Conservation (phyloP, 495 filamentous ascomycete species). For the Penicillium malachiteum region DNA sequence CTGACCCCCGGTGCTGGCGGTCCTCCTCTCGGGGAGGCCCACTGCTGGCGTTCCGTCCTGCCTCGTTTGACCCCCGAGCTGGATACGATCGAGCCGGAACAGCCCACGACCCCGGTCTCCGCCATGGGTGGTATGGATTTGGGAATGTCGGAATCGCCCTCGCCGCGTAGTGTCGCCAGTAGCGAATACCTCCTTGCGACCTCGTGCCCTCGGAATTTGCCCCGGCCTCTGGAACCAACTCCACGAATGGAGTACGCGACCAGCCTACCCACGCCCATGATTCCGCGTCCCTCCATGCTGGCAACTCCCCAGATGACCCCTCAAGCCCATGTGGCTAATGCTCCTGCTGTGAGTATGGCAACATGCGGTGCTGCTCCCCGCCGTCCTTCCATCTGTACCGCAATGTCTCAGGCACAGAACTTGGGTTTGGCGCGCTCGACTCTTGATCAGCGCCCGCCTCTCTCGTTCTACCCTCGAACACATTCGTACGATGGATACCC, state of each 20-base stretch:
- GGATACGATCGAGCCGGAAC: slow-evolving; percentile 33
- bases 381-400: slow-evolving; percentile 70
- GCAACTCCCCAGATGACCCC: slow-evolving; percentile 82
- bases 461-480: slow-evolving; percentile 55
- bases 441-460: slow-evolving; percentile 48
- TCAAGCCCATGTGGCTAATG: slow-evolving; percentile 68
- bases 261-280: slow-evolving; percentile 43
- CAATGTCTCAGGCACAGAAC: slow-evolving; percentile 75
- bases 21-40: slow-evolving; percentile 30
- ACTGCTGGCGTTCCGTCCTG: slow-evolving; percentile 74
- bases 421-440: slow-evolving; percentile 63
- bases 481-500: slow-evolving; percentile 47
- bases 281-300: slow-evolving; percentile 63
- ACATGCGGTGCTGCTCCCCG: slow-evolving; percentile 41
- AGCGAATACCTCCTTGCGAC: slow-evolving; percentile 18
- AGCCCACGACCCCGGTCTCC: slow-evolving; percentile 31
- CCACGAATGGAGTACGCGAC: slow-evolving; percentile 29
- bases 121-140: slow-evolving; percentile 32
- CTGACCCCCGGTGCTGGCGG: slow-evolving; percentile 63
- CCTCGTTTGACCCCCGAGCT: slow-evolving; percentile 72
- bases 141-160: slow-evolving; percentile 31
- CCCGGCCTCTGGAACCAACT: slow-evolving; percentile 61
- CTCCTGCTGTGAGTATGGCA: slow-evolving; percentile 86
- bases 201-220: slow-evolving; percentile 40
- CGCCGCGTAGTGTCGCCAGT: slow-evolving; percentile 33